These are phyloP conservation scores for Pyrenophora graminea DNA, from an alignment of 2,329 filamentous ascomycete species.

Conservation along the genomic window DNA sequence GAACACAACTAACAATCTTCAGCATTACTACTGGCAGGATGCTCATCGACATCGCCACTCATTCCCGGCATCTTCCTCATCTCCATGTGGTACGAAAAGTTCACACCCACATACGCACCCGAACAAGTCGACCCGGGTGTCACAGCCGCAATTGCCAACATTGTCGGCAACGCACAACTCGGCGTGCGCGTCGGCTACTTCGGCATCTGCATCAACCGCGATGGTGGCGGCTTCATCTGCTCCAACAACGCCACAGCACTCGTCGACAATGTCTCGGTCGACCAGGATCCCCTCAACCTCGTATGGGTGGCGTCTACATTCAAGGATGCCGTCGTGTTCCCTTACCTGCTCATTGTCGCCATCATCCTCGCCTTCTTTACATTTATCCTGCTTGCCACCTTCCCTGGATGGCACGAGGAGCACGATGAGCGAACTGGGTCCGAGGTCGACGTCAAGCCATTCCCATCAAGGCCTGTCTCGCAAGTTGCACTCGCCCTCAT, in stretches of 20 bases:
- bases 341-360: conserved; percentile 97
- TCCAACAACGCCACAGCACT: conserved; percentile 95
- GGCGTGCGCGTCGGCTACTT: conserved; percentile 97
- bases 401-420: conserved; percentile 97
- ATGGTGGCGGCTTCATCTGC: conserved; percentile 90
- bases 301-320: conserved; percentile 97
- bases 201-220: conserved; percentile 92
- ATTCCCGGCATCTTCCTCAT: conserved; percentile 97
- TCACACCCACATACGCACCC: conserved; percentile 79
- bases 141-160: conserved; percentile 82
- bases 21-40: conserved; percentile 93
- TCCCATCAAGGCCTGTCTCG: conserved; percentile 88
- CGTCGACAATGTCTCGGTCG: conserved; percentile 83
- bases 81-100: conserved; percentile 93
- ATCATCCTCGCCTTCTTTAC: conserved; percentile 97
- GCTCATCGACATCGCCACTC: conserved; percentile 91
- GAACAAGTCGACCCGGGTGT: conserved; percentile 90
- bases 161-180: conserved; percentile 80
- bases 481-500: conserved; percentile 93
- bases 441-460: conserved; percentile 89
- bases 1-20: conserved; percentile 25
- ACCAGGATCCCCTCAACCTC: conserved; percentile 94
- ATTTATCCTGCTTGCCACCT: conserved; percentile 91
- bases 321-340: conserved; percentile 98
- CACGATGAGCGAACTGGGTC: conserved; percentile 74